Conservation (phyloP, 495 filamentous ascomycete species). For the Aspergillus indologenus region DNA sequence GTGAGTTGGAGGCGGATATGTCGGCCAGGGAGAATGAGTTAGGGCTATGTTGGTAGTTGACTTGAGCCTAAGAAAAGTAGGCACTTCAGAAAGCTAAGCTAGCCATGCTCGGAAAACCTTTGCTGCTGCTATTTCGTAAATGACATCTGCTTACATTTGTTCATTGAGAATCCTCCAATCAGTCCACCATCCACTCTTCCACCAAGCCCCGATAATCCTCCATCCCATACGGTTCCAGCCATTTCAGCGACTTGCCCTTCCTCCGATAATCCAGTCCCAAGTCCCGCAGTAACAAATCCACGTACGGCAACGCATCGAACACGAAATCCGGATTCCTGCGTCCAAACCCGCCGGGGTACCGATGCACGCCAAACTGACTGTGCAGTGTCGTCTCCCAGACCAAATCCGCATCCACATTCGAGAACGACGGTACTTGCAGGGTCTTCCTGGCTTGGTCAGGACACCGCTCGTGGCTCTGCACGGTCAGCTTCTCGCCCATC, state of each 20-base stretch:
- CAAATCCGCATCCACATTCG: constrained; percentile 25
- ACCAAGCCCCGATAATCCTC: constrained; percentile 62
- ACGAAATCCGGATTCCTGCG: constrained; percentile 65
- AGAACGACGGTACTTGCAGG: not conserved
- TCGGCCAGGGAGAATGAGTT: too few species aligned
- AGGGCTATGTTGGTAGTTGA: too few species aligned
- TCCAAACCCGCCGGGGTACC: constrained; percentile 65
- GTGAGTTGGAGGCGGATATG: not conserved
- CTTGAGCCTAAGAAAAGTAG: too few species aligned
- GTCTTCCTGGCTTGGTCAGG: constrained; percentile 17
- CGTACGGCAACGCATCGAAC: constrained; percentile 75
- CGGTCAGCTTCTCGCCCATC: constrained; percentile 43
- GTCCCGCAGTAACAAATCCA: constrained; percentile 68
- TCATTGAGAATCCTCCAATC: not conserved
- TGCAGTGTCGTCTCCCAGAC: constrained; percentile 60
- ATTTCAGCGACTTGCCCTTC: constrained; percentile 46
- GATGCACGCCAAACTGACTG: constrained; percentile 65
- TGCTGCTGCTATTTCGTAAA: too few species aligned
- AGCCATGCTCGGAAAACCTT: too few species aligned
- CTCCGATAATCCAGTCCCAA: constrained; percentile 51
- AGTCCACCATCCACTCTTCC: constrained; percentile 47
- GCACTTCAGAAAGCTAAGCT: too few species aligned
- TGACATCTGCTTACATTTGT: too few species aligned
- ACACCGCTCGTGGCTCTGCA: constrained; percentile 26
- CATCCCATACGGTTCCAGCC: constrained; percentile 53